Percentiles rank a stretch among this genome's conserved stretches.
phyloP scores from a whole-genome alignment of 139 green algal genomes.

The Auxenochlorella pyrenoidosa region DNA sequence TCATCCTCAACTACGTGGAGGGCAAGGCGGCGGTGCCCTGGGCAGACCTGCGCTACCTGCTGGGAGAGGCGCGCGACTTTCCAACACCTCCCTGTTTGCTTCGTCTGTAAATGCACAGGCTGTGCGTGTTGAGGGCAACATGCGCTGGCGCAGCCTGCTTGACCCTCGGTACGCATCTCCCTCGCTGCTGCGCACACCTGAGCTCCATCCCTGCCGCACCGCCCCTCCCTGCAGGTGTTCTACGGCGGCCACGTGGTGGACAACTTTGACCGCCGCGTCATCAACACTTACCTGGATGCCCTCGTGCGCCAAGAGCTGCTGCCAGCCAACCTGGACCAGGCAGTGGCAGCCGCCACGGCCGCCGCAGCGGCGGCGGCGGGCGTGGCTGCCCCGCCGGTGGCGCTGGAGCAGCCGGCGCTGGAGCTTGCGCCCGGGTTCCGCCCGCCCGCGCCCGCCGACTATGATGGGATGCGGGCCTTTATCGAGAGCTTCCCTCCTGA shows the following conservation, averaged over 20 bases:
- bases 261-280: constrained; percentile 88
- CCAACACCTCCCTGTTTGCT: no score
- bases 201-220: no score
- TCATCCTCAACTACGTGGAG: constrained; percentile 89
- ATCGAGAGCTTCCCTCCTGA: constrained; percentile 84
- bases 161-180: no score
- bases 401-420: constrained; percentile 35
- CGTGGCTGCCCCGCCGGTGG: neutral
- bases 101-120: no score
- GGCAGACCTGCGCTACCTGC: constrained; percentile 92
- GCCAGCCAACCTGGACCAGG: constrained; percentile 44
- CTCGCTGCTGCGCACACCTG: no score
- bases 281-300: constrained; percentile 76
- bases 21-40: constrained; percentile 84
- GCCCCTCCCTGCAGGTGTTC: no score
- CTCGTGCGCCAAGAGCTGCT: constrained; percentile 86
- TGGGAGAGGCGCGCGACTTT: constrained; percentile 97
- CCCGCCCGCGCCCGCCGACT: constrained; percentile 56
- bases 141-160: no score
- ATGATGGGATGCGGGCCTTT: constrained; percentile 71
- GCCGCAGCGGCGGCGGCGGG: neutral
- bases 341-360: neutral
- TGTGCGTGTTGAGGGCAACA: no score
- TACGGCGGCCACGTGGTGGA: constrained; percentile 91
- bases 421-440: constrained; percentile 85